phyloP scores from a whole-genome alignment of 2,329 filamentous ascomycete species.

The Sporothrix brunneoviolacea region DNA sequence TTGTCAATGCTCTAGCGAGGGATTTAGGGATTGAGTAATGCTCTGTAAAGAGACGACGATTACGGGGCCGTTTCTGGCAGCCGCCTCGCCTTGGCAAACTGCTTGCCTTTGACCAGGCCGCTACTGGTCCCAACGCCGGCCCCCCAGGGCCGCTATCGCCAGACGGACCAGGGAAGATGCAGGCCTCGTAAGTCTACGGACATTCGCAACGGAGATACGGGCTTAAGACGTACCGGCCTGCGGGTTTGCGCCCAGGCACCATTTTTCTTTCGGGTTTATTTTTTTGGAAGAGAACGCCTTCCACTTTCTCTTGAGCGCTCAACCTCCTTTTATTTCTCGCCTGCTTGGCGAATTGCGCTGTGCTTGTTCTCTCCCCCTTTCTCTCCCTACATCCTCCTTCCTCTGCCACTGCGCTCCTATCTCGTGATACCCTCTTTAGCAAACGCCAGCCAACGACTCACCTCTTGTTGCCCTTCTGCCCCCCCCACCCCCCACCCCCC shows the following conservation, averaged over 20 bases:
- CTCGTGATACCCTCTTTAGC: no score
- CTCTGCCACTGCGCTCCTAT: no score
- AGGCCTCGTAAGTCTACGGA: not conserved
- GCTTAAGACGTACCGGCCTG: not conserved
- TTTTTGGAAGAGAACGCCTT: not conserved
- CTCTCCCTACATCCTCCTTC: no score
- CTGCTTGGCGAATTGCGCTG: no score
- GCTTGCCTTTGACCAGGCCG: not conserved
- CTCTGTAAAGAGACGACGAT: not conserved
- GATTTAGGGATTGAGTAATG: no score
- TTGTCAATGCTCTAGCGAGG: not conserved
- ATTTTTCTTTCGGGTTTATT: not conserved
- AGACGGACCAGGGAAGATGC: not conserved
- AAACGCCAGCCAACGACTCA: no score
- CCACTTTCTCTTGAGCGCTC: not conserved
- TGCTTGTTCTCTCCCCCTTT: no score
- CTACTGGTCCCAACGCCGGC: not conserved
- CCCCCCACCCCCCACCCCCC: no score
- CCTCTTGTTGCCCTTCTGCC: slow-evolving; percentile 2
- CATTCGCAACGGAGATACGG: slow-evolving; percentile 7
- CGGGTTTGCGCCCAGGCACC: no score
- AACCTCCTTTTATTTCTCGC: no score
- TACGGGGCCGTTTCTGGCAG: no score
- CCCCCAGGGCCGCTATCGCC: not conserved
- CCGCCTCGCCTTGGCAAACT: no score